These are phyloP conservation scores for Dalbergia cochinchinensis DNA, from an alignment of 306 rosid species.

Conservation along the genomic window DNA sequence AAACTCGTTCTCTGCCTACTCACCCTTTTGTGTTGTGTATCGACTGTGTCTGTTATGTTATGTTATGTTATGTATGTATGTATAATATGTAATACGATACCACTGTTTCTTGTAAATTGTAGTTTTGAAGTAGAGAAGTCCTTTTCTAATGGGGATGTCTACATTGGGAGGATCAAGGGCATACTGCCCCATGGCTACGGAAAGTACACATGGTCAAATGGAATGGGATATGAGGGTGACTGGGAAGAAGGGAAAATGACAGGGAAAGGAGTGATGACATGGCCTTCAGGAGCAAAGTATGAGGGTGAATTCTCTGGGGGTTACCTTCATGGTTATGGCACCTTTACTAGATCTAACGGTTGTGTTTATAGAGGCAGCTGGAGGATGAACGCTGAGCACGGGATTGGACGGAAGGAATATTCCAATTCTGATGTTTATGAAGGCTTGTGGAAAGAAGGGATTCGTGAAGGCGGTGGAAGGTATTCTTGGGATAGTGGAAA, in stretches of 20 bases:
- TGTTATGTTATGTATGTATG: constrained; percentile 24
- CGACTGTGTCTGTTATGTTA: background rate
- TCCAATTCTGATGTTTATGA: constrained; percentile 76
- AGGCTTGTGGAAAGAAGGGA: constrained; percentile 96
- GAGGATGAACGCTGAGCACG: constrained; percentile 92
- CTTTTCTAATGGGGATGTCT: constrained; percentile 77
- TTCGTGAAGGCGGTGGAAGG: constrained; percentile 81
- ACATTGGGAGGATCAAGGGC: constrained; percentile 66
- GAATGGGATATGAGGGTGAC: constrained; percentile 84
- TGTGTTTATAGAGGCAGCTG: constrained; percentile 75
- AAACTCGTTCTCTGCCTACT: constrained; percentile 24
- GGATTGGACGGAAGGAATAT: constrained; percentile 76
- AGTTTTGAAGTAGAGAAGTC: constrained; percentile 59
- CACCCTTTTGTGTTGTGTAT: constrained; percentile 14
- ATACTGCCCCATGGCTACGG: constrained; percentile 82
- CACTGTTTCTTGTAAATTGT: constrained; percentile 39
- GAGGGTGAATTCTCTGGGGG: constrained; percentile 93
- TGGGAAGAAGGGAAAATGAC: constrained; percentile 89
- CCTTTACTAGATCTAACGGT: constrained; percentile 56
- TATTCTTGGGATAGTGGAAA: constrained; percentile 81
- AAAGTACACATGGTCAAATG: constrained; percentile 82
- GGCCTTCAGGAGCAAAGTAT: constrained; percentile 80
- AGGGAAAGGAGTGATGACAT: constrained; percentile 74
- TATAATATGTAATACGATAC: constrained; percentile 17
- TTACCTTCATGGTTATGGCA: constrained; percentile 86